Evolutionary conservation across 2,329 filamentous ascomycete species (phyloP).

Genomic region (Chaetothyriales sp.): DNA sequence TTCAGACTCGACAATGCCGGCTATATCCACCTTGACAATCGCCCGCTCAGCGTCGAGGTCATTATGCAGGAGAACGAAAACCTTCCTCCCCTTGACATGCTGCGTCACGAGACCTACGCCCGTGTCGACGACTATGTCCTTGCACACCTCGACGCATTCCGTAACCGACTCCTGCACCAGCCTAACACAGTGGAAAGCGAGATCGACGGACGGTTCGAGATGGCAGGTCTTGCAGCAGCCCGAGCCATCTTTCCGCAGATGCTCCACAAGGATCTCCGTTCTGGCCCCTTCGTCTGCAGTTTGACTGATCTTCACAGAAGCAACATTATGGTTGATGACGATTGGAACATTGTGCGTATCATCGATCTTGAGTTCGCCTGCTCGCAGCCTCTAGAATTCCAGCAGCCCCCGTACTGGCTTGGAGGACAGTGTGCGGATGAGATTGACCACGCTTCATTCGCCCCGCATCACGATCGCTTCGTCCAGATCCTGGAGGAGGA

Average conservation of each 20-base stretch:
- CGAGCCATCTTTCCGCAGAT: conserved; percentile 18
- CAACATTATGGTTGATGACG: conserved; percentile 19
- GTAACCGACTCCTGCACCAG: conserved; percentile 17
- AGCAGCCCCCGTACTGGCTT: conserved; percentile 14
- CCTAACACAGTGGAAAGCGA: conserved; percentile 15
- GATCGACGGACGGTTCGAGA: conserved; percentile 6
- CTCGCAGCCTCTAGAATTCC: conserved; percentile 14
- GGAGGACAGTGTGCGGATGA: too few relatives aligned
- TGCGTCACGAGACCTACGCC: conserved; percentile 14
- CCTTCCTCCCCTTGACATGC: conserved; percentile 17
- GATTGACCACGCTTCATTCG: too few relatives aligned
- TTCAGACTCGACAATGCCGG: conserved; percentile 16
- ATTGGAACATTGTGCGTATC: conserved; percentile 18
- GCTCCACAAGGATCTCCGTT: conserved; percentile 18
- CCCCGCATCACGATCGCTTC: too few relatives aligned
- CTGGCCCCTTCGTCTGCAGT: conserved; percentile 23
- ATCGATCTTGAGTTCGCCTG: conserved; percentile 20
- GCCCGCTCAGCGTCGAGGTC: conserved; percentile 17
- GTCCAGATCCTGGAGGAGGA: too few relatives aligned
- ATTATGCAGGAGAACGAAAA: conserved; percentile 17
- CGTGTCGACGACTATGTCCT: conserved; percentile 17
- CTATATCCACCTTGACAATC: conserved; percentile 15
- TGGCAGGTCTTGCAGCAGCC: conserved; percentile 18
- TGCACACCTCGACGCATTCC: conserved; percentile 18
- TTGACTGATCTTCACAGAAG: conserved; percentile 29